These are phyloP conservation scores for Aspergillus nidulans DNA, from an alignment of 495 filamentous ascomycete genomes.

Conservation along the genomic window DNA sequence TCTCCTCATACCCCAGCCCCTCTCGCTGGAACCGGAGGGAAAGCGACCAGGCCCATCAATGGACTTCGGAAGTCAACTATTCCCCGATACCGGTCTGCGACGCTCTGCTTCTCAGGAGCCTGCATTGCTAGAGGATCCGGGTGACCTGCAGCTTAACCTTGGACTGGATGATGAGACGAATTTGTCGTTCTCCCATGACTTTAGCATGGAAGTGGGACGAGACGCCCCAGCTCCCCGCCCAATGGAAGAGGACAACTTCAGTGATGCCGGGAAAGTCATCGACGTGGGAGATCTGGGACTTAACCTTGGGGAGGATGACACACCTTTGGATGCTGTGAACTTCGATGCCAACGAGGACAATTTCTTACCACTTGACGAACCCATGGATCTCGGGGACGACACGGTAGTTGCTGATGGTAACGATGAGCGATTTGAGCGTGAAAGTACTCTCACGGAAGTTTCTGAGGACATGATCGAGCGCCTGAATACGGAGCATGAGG, in stretches of 20 bases:
- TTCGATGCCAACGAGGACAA: slow-evolving; percentile 31
- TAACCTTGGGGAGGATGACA: slow-evolving; percentile 52
- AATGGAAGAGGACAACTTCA: slow-evolving; percentile 69
- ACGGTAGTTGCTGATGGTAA: slow-evolving; percentile 51
- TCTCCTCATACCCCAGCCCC: slow-evolving; percentile 64
- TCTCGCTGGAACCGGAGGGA: slow-evolving; percentile 52
- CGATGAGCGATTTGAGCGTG: slow-evolving; percentile 56
- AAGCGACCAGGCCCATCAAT: slow-evolving; percentile 50
- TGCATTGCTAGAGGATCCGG: slow-evolving; percentile 45
- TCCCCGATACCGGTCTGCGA: slow-evolving; percentile 57
- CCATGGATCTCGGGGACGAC: slow-evolving; percentile 47
- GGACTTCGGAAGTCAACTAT: slow-evolving; percentile 62
- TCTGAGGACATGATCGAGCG: slow-evolving; percentile 56
- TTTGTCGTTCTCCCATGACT: slow-evolving; percentile 43
- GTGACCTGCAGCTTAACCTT: slow-evolving; percentile 34
- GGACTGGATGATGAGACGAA: slow-evolving; percentile 51
- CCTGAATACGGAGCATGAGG: slow-evolving; percentile 47
- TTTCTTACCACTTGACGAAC: slow-evolving; percentile 33
- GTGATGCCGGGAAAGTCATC: slow-evolving; percentile 54
- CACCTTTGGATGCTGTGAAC: slow-evolving; percentile 41
- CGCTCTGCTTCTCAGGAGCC: slow-evolving; percentile 48
- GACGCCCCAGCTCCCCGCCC: slow-evolving; percentile 63
- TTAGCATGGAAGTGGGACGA: slow-evolving; percentile 79
- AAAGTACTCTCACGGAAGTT: slow-evolving; percentile 38
- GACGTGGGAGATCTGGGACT: slow-evolving; percentile 42